These are phyloP conservation scores for Tetracladium marchalianum DNA, from an alignment of 495 filamentous ascomycete genomes.

Conservation along the genomic window DNA sequence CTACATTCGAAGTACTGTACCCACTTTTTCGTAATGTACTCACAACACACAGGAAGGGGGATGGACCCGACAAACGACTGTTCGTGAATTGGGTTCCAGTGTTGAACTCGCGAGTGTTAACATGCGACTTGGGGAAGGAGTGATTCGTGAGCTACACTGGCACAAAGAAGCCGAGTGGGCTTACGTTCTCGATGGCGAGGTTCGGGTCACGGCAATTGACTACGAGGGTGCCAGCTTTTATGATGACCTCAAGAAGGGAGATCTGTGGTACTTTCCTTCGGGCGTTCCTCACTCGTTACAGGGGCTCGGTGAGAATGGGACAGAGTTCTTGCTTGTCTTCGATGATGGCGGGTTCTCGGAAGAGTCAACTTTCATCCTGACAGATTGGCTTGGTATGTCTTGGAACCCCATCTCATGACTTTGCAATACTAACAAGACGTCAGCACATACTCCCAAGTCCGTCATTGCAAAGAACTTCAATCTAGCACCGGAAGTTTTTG, in stretches of 20 bases:
- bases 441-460: conserved; percentile 13
- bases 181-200: conserved; percentile 49
- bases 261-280: conserved; percentile 69
- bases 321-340: conserved; percentile 63
- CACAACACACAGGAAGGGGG: conserved; percentile 43
- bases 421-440: conserved; percentile 30
- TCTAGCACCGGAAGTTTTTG: conserved; percentile 43
- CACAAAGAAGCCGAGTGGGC: conserved; percentile 66
- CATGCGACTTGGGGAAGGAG: conserved; percentile 56
- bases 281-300: conserved; percentile 63
- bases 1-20: background rate
- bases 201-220: conserved; percentile 56
- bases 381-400: conserved; percentile 51
- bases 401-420: background rate
- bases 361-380: conserved; percentile 58
- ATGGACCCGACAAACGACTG: conserved; percentile 59
- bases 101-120: conserved; percentile 55
- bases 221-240: conserved; percentile 59
- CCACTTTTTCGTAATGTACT: background rate
- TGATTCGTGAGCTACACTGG: conserved; percentile 68
- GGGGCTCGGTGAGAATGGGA: conserved; percentile 53
- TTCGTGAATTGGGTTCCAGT: conserved; percentile 48
- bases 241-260: conserved; percentile 58
- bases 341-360: conserved; percentile 61
- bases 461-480: conserved; percentile 14